A percentile compares a stretch with the other conserved stretches of the same genome.
Evolutionary conservation across 192 early-diverging fungal genomes (phyloP).

Genomic region (Phycomyces nitens): DNA sequence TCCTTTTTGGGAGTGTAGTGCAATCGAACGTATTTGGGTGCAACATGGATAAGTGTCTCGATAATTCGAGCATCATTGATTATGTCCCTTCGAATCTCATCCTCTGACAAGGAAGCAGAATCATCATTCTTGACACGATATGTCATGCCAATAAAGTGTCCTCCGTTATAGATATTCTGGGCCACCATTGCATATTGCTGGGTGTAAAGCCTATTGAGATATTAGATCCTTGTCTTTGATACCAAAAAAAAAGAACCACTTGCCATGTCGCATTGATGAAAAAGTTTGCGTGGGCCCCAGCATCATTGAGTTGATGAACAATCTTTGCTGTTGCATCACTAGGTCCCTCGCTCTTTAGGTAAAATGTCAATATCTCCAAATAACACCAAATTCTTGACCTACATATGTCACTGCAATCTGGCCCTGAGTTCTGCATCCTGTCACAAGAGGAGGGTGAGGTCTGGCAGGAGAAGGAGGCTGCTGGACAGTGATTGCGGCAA

Average conservation of each 20-base stretch:
- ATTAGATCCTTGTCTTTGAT: neutral
- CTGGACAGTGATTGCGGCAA: neutral
- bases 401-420: constrained; percentile 39
- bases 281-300: constrained; percentile 45
- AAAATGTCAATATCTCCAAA: neutral
- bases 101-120: constrained; percentile 35
- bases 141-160: constrained; percentile 54
- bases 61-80: constrained; percentile 40
- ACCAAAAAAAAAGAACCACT: neutral
- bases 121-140: constrained; percentile 47
- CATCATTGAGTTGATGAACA: constrained; percentile 43
- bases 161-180: constrained; percentile 47
- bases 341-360: constrained; percentile 43
- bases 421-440: constrained; percentile 34
- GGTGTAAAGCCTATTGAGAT: constrained; percentile 36
- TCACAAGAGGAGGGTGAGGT: constrained; percentile 13
- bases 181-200: constrained; percentile 50
- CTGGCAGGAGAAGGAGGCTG: neutral
- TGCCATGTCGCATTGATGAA: constrained; percentile 51
- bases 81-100: constrained; percentile 42
- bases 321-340: constrained; percentile 49
- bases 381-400: constrained; percentile 1
- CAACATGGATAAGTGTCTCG: constrained; percentile 37
- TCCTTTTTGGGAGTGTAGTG: constrained; percentile 40
- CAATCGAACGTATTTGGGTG: constrained; percentile 51